phyloP scores from a whole-genome alignment of 257 asterid species.

The Cruciata laevipes region DNA sequence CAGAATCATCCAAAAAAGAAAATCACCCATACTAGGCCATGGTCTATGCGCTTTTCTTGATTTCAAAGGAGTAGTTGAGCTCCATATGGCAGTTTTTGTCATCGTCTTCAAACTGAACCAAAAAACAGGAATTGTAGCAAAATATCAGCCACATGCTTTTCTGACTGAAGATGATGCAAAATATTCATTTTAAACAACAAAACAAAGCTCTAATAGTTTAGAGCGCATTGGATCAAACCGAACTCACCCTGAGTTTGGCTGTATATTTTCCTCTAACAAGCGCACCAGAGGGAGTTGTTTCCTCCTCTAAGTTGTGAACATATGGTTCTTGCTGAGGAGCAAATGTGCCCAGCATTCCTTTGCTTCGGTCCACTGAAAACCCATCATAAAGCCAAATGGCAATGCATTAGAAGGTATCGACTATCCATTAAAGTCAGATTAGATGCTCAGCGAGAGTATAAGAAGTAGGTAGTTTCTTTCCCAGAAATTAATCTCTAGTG shows the following conservation, averaged over 20 bases:
- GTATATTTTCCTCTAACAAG: slow-evolving; percentile 70
- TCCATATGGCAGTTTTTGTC: slow-evolving; percentile 62
- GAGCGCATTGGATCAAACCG: neutral
- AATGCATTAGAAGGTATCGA: neutral
- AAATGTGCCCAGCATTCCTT: slow-evolving; percentile 76
- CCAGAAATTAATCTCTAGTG: neutral
- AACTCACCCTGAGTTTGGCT: slow-evolving; percentile 56
- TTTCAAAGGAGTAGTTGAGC: slow-evolving; percentile 60
- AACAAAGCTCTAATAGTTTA: neutral
- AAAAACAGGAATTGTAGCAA: slow-evolving; percentile 12
- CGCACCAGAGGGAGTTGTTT: slow-evolving; percentile 69
- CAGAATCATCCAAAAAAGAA: neutral
- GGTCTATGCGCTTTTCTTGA: slow-evolving; percentile 35
- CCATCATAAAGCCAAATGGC: slow-evolving; percentile 11
- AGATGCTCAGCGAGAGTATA: neutral
- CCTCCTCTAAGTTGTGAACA: slow-evolving; percentile 57
- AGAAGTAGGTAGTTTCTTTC: neutral
- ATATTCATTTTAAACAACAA: neutral
- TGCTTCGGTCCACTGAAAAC: slow-evolving; percentile 56
- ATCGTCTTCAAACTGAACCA: slow-evolving; percentile 61
- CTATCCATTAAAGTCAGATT: neutral
- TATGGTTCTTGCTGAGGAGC: slow-evolving; percentile 66
- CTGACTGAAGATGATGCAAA: neutral
- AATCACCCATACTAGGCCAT: slow-evolving; percentile 14
- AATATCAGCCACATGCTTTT: neutral